phyloP scores from a whole-genome alignment of 2,329 filamentous ascomycete species.

The Pyrenophora graminea region DNA sequence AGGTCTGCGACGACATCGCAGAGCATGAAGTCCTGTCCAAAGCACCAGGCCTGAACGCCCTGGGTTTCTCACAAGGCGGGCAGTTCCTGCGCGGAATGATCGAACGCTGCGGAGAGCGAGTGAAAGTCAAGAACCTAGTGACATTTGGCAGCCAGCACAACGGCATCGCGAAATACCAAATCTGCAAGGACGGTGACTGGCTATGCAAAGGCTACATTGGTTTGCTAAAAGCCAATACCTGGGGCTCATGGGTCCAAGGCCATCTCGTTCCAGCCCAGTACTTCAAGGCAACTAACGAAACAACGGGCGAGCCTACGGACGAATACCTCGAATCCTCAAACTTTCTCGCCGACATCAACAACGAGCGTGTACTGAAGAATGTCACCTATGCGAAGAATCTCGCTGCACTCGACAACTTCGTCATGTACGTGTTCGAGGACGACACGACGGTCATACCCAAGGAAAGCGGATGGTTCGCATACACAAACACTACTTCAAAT shows the following conservation, averaged over 20 bases:
- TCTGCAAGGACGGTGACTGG: conserved; percentile 73
- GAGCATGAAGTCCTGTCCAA: conserved; percentile 78
- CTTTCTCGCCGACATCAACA: conserved; percentile 95
- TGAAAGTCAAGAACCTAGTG: conserved; percentile 73
- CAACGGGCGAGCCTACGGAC: conserved; percentile 59
- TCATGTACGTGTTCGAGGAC: conserved; percentile 87
- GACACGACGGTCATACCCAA: conserved; percentile 87
- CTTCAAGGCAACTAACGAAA: conserved; percentile 70
- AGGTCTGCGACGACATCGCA: conserved; percentile 78
- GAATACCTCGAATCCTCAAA: conserved; percentile 80
- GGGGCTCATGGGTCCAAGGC: conserved; percentile 76
- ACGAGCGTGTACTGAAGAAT: conserved; percentile 80
- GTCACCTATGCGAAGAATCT: conserved; percentile 72
- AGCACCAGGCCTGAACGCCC: conserved; percentile 81
- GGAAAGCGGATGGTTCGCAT: conserved; percentile 87
- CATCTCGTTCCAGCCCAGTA: conserved; percentile 92
- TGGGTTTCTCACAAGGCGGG: conserved; percentile 95
- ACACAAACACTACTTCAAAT: conserved; percentile 66
- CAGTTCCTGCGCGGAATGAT: conserved; percentile 93
- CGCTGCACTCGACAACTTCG: conserved; percentile 71
- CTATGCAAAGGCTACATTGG: conserved; percentile 80
- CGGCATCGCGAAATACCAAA: conserved; percentile 82
- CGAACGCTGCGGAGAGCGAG: conserved; percentile 78
- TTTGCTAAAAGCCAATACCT: conserved; percentile 78
- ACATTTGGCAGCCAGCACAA: conserved; percentile 93